Evolutionary conservation across 2,329 filamentous ascomycete genomes (phyloP).

Genomic region (Ophiostoma tasmaniense): DNA sequence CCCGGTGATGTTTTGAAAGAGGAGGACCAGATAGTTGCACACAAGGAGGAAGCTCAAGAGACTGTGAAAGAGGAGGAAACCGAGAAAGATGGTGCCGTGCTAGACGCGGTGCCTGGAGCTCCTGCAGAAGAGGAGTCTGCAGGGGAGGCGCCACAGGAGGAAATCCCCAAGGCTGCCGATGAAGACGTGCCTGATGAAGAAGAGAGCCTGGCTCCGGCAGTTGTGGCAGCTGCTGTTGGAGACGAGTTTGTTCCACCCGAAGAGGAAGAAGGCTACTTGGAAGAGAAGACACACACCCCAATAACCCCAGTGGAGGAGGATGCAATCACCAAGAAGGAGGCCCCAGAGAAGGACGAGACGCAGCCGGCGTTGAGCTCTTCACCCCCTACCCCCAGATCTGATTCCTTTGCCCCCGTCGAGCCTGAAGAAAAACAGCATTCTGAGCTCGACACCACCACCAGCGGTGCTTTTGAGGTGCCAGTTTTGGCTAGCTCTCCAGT

Average conservation of each 20-base stretch:
- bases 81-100: background rate
- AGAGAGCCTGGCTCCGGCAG: constrained; percentile 4
- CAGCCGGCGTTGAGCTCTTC: background rate
- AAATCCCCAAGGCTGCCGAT: background rate
- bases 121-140: constrained; percentile 6
- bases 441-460: background rate
- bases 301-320: background rate
- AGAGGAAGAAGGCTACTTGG: background rate
- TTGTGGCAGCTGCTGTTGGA: background rate
- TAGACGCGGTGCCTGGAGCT: background rate
- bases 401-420: constrained; percentile 7
- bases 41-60: constrained; percentile 7
- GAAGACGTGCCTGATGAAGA: background rate
- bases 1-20: constrained; percentile 4
- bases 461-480: no score
- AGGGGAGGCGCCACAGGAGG: background rate
- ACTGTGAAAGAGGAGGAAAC: constrained; percentile 7
- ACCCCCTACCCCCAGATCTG: background rate
- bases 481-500: background rate
- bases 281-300: background rate
- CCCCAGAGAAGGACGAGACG: background rate
- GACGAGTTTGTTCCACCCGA: background rate
- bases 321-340: background rate
- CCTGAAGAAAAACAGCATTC: constrained; percentile 8
- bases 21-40: constrained; percentile 6